A percentile compares a stretch with the other conserved stretches of the same genome.
Evolutionary conservation across 371 early-diverging fungal species (phyloP).

Genomic region (Coemansia sp.): DNA sequence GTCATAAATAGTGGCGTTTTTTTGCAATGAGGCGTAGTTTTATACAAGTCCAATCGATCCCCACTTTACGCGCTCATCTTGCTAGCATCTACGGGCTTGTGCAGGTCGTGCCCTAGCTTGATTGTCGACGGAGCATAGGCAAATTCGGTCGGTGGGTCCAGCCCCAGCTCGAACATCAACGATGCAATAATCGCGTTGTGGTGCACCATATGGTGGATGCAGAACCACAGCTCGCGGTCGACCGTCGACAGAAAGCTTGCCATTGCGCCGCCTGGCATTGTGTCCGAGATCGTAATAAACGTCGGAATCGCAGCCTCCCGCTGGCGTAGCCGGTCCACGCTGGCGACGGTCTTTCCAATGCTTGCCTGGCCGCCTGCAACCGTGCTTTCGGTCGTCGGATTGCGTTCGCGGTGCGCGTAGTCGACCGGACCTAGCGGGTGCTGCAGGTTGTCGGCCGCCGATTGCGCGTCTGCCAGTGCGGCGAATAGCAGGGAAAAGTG

Average conservation of each 20-base stretch:
- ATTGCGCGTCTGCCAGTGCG: neutral
- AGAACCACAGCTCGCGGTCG: conserved; percentile 69
- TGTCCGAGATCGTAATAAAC: conserved; percentile 50
- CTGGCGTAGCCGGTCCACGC: conserved; percentile 7
- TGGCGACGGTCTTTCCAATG: conserved; percentile 34
- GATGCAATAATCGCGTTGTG: conserved; percentile 44
- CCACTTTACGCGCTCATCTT: too few species aligned
- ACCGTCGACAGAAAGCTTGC: conserved; percentile 52
- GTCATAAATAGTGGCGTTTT: too few species aligned
- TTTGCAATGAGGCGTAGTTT: too few species aligned
- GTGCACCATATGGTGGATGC: conserved; percentile 50
- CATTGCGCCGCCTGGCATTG: conserved; percentile 35
- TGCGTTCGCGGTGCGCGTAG: conserved; percentile 31
- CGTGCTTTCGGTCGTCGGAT: conserved; percentile 28
- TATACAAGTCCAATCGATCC: too few species aligned
- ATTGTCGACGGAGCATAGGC: conserved; percentile 48
- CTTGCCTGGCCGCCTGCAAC: conserved; percentile 49
- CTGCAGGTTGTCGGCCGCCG: conserved; percentile 11
- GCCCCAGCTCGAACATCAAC: conserved; percentile 36
- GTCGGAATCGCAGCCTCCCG: conserved; percentile 3
- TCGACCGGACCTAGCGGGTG: conserved; percentile 10
- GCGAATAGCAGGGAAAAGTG: conserved; percentile 34
- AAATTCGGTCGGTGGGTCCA: conserved; percentile 24
- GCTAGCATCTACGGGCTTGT: neutral
- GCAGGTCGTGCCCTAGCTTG: conserved; percentile 16